Conservation (phyloP, 306 rosid species). For the Cicer arietinum region DNA sequence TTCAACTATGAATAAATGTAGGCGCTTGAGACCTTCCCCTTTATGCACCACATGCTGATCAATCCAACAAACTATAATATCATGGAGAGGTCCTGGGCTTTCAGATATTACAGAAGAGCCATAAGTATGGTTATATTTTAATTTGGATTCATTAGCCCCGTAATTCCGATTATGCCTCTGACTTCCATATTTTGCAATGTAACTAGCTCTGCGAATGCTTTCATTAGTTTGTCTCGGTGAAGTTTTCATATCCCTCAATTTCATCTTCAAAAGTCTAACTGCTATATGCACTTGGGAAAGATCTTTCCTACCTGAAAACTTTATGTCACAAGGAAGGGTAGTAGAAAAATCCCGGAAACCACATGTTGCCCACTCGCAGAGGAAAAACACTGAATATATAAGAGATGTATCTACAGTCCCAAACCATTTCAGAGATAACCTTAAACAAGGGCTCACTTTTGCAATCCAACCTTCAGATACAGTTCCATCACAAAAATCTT, state of each 20-base stretch:
- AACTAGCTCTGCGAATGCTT: slow-evolving; percentile 42
- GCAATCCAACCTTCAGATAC: slow-evolving; percentile 71
- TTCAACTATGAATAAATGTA: slow-evolving; percentile 80
- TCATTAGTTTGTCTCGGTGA: slow-evolving; percentile 51
- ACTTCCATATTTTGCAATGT: slow-evolving; percentile 51
- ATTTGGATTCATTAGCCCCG: slow-evolving; percentile 46
- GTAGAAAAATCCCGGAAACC: slow-evolving; percentile 80
- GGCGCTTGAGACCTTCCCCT: slow-evolving; percentile 81
- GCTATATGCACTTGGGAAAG: slow-evolving; percentile 81
- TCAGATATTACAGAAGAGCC: slow-evolving; percentile 61
- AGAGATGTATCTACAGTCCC: slow-evolving; percentile 65
- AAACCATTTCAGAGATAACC: slow-evolving; percentile 85
- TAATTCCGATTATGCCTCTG: slow-evolving; percentile 51
- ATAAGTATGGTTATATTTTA: slow-evolving; percentile 48
- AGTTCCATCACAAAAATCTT: slow-evolving; percentile 74
- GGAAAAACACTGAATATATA: slow-evolving; percentile 80
- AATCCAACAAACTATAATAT: slow-evolving; percentile 94
- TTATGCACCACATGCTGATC: slow-evolving; percentile 89
- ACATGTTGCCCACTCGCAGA: slow-evolving; percentile 99
- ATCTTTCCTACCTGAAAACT: slow-evolving; percentile 86
- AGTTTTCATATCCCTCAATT: slow-evolving; percentile 59
- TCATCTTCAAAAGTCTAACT: slow-evolving; percentile 75
- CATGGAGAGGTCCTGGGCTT: slow-evolving; percentile 95
- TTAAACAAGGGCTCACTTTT: slow-evolving; percentile 81
- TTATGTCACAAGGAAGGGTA: slow-evolving; percentile 63